phyloP scores from a whole-genome alignment of 2,329 filamentous ascomycete genomes.

The Diaporthe caulivora region DNA sequence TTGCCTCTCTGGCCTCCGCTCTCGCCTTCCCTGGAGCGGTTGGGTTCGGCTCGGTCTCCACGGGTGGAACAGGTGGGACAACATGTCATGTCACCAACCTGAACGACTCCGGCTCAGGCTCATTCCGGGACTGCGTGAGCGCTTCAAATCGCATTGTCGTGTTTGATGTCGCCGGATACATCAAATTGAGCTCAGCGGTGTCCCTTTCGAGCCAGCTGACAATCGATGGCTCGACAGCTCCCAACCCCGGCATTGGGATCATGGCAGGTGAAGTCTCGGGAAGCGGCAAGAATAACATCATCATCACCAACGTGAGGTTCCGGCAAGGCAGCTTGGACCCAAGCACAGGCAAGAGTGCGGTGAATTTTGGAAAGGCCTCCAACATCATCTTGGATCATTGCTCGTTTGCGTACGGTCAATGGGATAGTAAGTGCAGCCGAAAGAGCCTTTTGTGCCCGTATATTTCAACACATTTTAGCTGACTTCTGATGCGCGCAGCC shows the following conservation, averaged over 20 bases:
- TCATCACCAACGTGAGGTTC: conserved; percentile 58
- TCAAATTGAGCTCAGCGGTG: conserved; percentile 56
- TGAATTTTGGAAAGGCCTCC: conserved; percentile 55
- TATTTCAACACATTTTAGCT: not conserved
- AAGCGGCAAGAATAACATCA: conserved; percentile 44
- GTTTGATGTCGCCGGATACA: conserved; percentile 59
- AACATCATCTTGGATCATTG: conserved; percentile 61
- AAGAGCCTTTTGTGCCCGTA: not conserved
- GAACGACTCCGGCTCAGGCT: conserved; percentile 57
- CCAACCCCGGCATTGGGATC: conserved; percentile 49
- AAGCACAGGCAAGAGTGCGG: conserved; percentile 55
- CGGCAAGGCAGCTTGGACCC: conserved; percentile 55
- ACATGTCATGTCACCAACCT: conserved; percentile 59
- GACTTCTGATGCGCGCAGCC: not conserved
- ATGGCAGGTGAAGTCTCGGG: conserved; percentile 46
- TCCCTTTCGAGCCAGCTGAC: conserved; percentile 56
- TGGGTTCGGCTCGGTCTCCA: conserved; percentile 59
- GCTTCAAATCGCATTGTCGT: conserved; percentile 56
- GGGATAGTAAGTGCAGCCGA: conserved; percentile 46
- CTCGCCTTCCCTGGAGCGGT: conserved; percentile 60
- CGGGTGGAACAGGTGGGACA: conserved; percentile 57
- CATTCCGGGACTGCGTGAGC: conserved; percentile 61
- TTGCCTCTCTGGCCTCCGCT: conserved; percentile 13
- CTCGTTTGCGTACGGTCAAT: conserved; percentile 56
- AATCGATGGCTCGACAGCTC: conserved; percentile 61